Evolutionary conservation across 768 basidiomycete genomes (phyloP).

Genomic region (Chalciporus pseudorubinellus): DNA sequence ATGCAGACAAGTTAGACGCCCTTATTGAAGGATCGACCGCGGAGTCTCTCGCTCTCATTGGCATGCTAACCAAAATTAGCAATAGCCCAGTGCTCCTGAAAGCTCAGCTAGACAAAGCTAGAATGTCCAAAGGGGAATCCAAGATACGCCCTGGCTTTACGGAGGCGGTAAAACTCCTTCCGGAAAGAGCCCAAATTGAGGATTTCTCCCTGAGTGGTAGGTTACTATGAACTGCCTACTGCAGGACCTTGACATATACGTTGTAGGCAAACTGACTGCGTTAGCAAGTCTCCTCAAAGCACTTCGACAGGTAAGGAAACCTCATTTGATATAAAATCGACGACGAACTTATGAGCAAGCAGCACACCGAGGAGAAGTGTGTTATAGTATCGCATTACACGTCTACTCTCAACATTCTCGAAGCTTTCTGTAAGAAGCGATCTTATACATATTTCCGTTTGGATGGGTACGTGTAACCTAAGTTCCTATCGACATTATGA

Average conservation of each 20-base stretch:
- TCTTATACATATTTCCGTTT: conserved; percentile 79
- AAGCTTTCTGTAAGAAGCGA: conserved; percentile 76
- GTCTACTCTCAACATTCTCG: conserved; percentile 87
- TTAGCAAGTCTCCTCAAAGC: conserved; percentile 60
- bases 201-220: conserved; percentile 82
- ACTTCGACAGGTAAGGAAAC: conserved; percentile 51
- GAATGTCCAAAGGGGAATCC: conserved; percentile 38
- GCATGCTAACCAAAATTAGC: conserved; percentile 82
- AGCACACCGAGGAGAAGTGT: conserved; percentile 90
- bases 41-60: conserved; percentile 77
- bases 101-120: conserved; percentile 67
- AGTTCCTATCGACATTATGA: not conserved
- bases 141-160: conserved; percentile 49
- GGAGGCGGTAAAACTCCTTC: conserved; percentile 63
- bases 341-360: conserved; percentile 3
- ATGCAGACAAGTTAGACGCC: conserved; percentile 64
- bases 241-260: conserved; percentile 2
- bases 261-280: conserved; percentile 69
- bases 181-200: conserved; percentile 55
- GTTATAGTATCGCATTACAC: conserved; percentile 97
- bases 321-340: not conserved
- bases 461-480: conserved; percentile 61
- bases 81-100: conserved; percentile 88
- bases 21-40: conserved; percentile 70
- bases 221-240: conserved; percentile 11